Conservation (phyloP, 768 basidiomycete species). For the Brasilioporus rufonigricans region DNA sequence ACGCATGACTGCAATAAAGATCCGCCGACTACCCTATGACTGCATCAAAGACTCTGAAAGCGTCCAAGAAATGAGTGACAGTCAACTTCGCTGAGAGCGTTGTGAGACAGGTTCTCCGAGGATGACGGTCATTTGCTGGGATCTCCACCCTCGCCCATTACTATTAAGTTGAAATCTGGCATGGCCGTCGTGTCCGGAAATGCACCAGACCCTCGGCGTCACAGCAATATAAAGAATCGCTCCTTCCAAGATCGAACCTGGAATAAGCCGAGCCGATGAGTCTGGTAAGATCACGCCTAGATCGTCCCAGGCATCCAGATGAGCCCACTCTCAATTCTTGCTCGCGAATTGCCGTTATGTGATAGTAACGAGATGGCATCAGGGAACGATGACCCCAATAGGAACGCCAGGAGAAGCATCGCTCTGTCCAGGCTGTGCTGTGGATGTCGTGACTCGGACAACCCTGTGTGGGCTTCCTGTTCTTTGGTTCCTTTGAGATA, state of each 20-base stretch:
- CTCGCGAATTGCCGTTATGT: not conserved
- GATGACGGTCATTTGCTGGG: slow-evolving; percentile 5
- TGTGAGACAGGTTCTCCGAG: slow-evolving; percentile 14
- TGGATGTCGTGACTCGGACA: not conserved
- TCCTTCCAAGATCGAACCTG: slow-evolving; percentile 5
- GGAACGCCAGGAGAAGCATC: not conserved
- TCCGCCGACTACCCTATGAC: not conserved
- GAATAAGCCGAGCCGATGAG: slow-evolving; percentile 5
- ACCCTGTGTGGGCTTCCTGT: not conserved
- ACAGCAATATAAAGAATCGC: not conserved
- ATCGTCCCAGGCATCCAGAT: slow-evolving; percentile 4
- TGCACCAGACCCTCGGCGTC: not conserved
- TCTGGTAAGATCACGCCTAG: slow-evolving; percentile 7
- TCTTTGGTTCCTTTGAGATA: slow-evolving; percentile 7
- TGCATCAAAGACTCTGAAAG: not conserved
- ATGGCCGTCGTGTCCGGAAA: slow-evolving; percentile 6
- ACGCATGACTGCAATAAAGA: slow-evolving; percentile 4
- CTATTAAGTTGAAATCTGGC: slow-evolving; percentile 2
- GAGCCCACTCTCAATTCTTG: not conserved
- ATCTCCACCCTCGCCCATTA: not conserved
- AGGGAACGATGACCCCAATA: not conserved
- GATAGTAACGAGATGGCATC: not conserved
- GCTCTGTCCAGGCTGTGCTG: not conserved
- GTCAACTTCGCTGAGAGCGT: slow-evolving; percentile 8
- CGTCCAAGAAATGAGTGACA: not conserved